These are phyloP conservation scores for Mytilinidion resinicola DNA, from an alignment of 495 filamentous ascomycete genomes.

Conservation along the genomic window DNA sequence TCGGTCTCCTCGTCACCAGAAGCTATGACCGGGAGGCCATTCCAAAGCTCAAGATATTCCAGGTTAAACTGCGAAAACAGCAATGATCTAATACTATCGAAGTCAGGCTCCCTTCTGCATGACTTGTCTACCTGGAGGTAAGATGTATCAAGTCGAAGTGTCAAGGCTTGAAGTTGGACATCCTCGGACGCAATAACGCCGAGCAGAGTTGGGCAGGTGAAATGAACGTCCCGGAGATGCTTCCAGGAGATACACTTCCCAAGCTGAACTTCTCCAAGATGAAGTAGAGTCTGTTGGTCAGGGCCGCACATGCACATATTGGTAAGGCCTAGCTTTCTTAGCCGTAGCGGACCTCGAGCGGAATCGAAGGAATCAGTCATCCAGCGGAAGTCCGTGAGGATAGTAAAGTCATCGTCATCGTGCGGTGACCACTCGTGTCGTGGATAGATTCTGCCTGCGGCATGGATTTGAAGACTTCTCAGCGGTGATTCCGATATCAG, in stretches of 20 bases:
- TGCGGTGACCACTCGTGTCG: background rate
- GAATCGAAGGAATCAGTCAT: background rate
- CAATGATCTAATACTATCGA: background rate
- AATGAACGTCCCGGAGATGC: background rate
- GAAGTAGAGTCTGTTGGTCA: background rate
- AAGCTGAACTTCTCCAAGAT: background rate
- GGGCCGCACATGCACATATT: background rate
- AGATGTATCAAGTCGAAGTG: background rate
- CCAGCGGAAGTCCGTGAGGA: background rate
- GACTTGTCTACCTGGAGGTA: background rate
- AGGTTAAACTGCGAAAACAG: background rate
- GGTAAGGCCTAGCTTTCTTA: background rate
- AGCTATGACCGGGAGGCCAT: background rate
- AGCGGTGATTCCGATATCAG: background rate
- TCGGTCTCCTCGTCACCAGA: background rate
- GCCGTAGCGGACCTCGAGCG: background rate
- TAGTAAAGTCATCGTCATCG: background rate
- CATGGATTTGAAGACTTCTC: background rate
- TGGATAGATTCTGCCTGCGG: background rate
- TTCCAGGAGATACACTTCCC: background rate
- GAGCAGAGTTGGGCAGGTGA: background rate
- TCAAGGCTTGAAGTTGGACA: background rate
- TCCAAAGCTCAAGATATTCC: background rate
- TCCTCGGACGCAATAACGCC: background rate
- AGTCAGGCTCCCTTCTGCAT: background rate